Evolutionary conservation across 495 filamentous ascomycete species (phyloP).

Genomic region (Beverwykella pulmonaria): DNA sequence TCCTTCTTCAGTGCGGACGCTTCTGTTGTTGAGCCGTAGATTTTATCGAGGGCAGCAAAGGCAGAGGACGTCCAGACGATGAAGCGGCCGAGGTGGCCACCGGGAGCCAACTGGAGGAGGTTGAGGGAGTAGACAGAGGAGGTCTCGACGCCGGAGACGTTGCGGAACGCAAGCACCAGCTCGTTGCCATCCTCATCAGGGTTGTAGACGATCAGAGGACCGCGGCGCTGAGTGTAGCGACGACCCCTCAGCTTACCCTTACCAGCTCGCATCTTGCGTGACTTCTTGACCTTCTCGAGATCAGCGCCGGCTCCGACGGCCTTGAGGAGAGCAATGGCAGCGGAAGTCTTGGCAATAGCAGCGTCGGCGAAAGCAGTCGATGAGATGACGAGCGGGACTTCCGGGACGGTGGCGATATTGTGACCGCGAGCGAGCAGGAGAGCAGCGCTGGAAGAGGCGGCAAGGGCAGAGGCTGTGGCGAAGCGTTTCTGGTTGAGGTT

Average conservation of each 20-base stretch:
- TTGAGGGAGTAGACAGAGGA: slow-evolving; percentile 92
- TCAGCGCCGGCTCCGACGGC: slow-evolving; percentile 87
- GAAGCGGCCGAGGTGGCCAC: slow-evolving; percentile 98
- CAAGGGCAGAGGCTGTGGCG: slow-evolving; percentile 93
- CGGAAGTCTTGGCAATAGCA: slow-evolving; percentile 83
- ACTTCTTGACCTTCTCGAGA: slow-evolving; percentile 88
- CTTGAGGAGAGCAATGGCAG: slow-evolving; percentile 82
- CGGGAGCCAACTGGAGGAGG: slow-evolving; percentile 97
- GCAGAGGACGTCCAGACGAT: slow-evolving; percentile 97
- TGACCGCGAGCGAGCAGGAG: slow-evolving; percentile 96
- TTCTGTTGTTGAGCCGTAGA: slow-evolving; percentile 89
- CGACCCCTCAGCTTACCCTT: slow-evolving; percentile 97
- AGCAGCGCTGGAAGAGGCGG: slow-evolving; percentile 90
- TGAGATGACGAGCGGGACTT: slow-evolving; percentile 95
- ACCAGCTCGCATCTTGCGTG: slow-evolving; percentile 91
- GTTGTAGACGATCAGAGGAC: slow-evolving; percentile 95
- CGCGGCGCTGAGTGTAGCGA: slow-evolving; percentile 94
- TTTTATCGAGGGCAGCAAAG: slow-evolving; percentile 90
- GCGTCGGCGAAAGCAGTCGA: slow-evolving; percentile 78
- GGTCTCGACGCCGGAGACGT: slow-evolving; percentile 97
- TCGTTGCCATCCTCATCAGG: slow-evolving; percentile 90
- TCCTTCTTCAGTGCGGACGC: slow-evolving; percentile 93
- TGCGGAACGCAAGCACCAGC: slow-evolving; percentile 90
- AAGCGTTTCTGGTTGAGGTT: slow-evolving; percentile 98
- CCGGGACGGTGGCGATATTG: slow-evolving; percentile 86